Evolutionary conservation across 2,329 filamentous ascomycete species (phyloP).

Genomic region (Rhinocladiella similis): DNA sequence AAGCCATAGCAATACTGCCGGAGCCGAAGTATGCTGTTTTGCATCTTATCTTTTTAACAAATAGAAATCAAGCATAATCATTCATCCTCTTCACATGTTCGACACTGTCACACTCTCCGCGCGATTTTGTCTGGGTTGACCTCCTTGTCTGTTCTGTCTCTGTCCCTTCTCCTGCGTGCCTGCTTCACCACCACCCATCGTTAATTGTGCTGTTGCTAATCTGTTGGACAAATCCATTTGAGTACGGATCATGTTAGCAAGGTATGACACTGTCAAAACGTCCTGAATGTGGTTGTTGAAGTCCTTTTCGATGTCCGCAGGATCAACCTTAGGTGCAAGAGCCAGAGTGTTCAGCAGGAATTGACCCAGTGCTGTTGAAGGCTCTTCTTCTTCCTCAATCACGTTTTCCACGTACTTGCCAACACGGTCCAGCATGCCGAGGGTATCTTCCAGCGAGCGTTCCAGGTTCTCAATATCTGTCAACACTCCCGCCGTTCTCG

Average conservation of each 20-base stretch:
- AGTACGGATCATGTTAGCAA: constrained; percentile 97
- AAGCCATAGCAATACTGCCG: background rate
- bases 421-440: constrained; percentile 87
- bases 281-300: constrained; percentile 99
- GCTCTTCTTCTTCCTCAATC: constrained; percentile 88
- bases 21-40: background rate
- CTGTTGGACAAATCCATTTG: constrained; percentile 98
- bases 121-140: constrained; percentile 30
- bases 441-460: constrained; percentile 79
- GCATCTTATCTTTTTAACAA: background rate
- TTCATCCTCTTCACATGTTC: constrained; percentile 20
- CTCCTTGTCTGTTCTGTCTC: constrained; percentile 37
- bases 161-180: constrained; percentile 32
- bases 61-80: background rate
- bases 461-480: constrained; percentile 90
- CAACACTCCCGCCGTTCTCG: constrained; percentile 69
- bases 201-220: constrained; percentile 76
- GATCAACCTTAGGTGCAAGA: constrained; percentile 90
- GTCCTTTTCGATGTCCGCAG: constrained; percentile 87
- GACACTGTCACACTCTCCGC: constrained; percentile 30
- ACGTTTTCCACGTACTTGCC: constrained; percentile 91
- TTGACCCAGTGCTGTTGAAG: constrained; percentile 89
- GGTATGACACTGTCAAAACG: constrained; percentile 95
- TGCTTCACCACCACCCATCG: constrained; percentile 53
- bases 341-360: constrained; percentile 92